These are phyloP conservation scores for Viola pubescens DNA, from an alignment of 441 rosid species.

Conservation along the genomic window DNA sequence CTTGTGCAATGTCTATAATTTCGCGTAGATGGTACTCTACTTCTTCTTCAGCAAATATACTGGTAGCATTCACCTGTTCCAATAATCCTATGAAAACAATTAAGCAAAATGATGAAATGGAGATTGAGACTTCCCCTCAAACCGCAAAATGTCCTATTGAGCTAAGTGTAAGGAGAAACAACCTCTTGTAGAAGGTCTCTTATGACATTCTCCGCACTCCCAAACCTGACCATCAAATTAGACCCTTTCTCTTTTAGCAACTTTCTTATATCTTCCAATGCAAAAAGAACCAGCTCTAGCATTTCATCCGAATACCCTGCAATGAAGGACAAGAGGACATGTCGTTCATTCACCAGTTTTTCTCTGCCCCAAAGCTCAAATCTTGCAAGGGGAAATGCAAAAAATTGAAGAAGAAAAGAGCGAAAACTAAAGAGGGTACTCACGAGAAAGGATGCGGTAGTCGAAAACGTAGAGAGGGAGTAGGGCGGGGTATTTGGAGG, in stretches of 20 bases:
- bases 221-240: constrained; percentile 71
- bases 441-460: constrained; percentile 62
- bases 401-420: background rate
- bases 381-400: background rate
- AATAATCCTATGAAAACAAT: constrained; percentile 13
- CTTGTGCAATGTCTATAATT: constrained; percentile 34
- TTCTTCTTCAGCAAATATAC: constrained; percentile 64
- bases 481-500: constrained; percentile 32
- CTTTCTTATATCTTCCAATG: constrained; percentile 54
- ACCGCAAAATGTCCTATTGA: constrained; percentile 3
- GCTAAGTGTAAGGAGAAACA: background rate
- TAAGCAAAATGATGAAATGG: constrained; percentile 11
- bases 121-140: constrained; percentile 11
- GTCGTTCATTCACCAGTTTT: background rate
- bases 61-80: constrained; percentile 56
- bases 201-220: constrained; percentile 58
- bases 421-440: constrained; percentile 17
- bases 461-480: constrained; percentile 85
- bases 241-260: constrained; percentile 57
- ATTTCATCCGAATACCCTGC: constrained; percentile 71
- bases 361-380: background rate
- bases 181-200: constrained; percentile 60
- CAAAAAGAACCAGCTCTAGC: constrained; percentile 59
- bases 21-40: constrained; percentile 52
- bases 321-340: constrained; percentile 4